Evolutionary conservation across 495 filamentous ascomycete genomes (phyloP).

Genomic region (Aspergillus baeticus): DNA sequence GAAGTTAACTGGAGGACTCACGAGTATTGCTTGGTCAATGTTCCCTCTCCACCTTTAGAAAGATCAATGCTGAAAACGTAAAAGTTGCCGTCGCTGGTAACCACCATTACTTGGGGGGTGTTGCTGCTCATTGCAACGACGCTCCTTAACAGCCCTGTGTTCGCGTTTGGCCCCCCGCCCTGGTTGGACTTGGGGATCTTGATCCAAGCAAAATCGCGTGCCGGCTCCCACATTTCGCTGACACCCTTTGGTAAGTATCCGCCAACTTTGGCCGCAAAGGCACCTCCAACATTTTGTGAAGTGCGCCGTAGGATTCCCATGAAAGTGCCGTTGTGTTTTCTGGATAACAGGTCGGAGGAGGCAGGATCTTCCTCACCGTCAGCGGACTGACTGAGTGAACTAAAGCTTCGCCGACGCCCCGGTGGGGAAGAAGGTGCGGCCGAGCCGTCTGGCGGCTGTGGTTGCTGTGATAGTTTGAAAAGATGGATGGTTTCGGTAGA

Average conservation of each 20-base stretch:
- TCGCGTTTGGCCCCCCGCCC: slow-evolving; percentile 36
- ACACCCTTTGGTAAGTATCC: slow-evolving; percentile 90
- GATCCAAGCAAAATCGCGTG: slow-evolving; percentile 93
- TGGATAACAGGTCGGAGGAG: slow-evolving; percentile 33
- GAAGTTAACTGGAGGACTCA: slow-evolving; percentile 41
- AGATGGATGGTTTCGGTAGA: slow-evolving; percentile 97
- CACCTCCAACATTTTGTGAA: slow-evolving; percentile 90
- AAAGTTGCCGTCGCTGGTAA: slow-evolving; percentile 91
- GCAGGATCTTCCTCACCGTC: slow-evolving; percentile 29
- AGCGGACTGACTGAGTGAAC: slow-evolving; percentile 36
- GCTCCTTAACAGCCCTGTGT: slow-evolving; percentile 59
- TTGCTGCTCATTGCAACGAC: slow-evolving; percentile 95
- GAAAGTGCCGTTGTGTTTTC: slow-evolving; percentile 64
- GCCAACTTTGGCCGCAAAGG: slow-evolving; percentile 82
- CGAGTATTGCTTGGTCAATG: slow-evolving; percentile 85
- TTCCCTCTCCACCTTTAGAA: slow-evolving; percentile 93
- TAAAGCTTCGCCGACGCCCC: slow-evolving; percentile 38
- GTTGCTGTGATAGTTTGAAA: slow-evolving; percentile 67
- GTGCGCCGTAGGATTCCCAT: slow-evolving; percentile 93
- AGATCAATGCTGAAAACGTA: slow-evolving; percentile 95
- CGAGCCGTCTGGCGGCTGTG: slow-evolving; percentile 31
- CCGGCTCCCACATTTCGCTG: slow-evolving; percentile 95
- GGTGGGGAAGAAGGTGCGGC: slow-evolving; percentile 30
- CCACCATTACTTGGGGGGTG: slow-evolving; percentile 95
- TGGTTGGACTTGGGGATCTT: slow-evolving; percentile 72